Evolutionary conservation across 1,284 basidiomycete genomes (phyloP).

Genomic region (Fistulina hepatica): DNA sequence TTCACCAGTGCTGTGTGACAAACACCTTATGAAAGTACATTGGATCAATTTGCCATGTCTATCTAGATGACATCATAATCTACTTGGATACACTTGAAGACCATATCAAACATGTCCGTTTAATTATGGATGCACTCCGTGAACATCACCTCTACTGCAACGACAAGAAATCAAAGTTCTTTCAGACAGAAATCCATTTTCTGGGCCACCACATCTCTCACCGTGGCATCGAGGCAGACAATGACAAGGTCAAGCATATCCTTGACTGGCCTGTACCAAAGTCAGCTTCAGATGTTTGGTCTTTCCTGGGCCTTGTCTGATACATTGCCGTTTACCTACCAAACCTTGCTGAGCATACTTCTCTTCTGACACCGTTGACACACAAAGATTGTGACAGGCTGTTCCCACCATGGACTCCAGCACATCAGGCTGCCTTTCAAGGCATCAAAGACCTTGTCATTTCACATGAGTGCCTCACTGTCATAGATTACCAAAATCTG

Average conservation of each 20-base stretch:
- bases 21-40: slow-evolving; percentile 21
- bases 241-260: slow-evolving; percentile 19
- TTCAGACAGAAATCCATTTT: slow-evolving; percentile 11
- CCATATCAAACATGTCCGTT: slow-evolving; percentile 23
- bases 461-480: slow-evolving; percentile 14
- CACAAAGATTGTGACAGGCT: slow-evolving; percentile 13
- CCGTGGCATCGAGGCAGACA: slow-evolving; percentile 18
- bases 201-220: slow-evolving; percentile 16
- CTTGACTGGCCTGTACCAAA: slow-evolving; percentile 19
- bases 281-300: slow-evolving; percentile 16
- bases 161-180: slow-evolving; percentile 21
- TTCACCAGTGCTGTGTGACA: slow-evolving; percentile 26
- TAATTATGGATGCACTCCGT: slow-evolving; percentile 17
- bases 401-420: slow-evolving; percentile 17
- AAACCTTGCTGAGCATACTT: slow-evolving; percentile 18
- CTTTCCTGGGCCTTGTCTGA: slow-evolving; percentile 24
- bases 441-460: slow-evolving; percentile 20
- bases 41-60: slow-evolving; percentile 30
- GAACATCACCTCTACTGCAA: slow-evolving; percentile 18
- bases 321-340: slow-evolving; percentile 24
- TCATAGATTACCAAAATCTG: slow-evolving; percentile 19
- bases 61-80: slow-evolving; percentile 36
- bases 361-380: slow-evolving; percentile 20
- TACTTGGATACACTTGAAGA: slow-evolving; percentile 28
- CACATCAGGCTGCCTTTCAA: slow-evolving; percentile 20